phyloP scores from a whole-genome alignment of 2,329 filamentous ascomycete species.

The Mycosphaerella sp. region DNA sequence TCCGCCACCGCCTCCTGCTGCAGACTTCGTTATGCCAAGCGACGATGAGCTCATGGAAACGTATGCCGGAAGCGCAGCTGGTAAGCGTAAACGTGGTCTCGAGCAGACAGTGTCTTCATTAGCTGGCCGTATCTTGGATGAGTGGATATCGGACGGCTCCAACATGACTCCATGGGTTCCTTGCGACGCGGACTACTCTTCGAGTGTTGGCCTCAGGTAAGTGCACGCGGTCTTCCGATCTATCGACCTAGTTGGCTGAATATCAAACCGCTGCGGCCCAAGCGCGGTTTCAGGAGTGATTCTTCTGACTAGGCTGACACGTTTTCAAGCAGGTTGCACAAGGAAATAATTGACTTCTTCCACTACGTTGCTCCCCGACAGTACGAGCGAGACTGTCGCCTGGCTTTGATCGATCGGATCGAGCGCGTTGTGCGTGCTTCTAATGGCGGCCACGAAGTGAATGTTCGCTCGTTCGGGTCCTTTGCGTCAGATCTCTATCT shows the following conservation, averaged over 20 bases:
- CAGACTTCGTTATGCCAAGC: slow-evolving; percentile 22
- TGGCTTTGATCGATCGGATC: slow-evolving; percentile 65
- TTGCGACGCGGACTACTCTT: slow-evolving; percentile 42
- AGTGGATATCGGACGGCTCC: slow-evolving; percentile 39
- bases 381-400: slow-evolving; percentile 71
- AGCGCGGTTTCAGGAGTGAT: neutral
- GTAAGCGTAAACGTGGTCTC: slow-evolving; percentile 62
- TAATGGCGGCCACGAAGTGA: slow-evolving; percentile 40
- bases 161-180: slow-evolving; percentile 58
- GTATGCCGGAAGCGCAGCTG: slow-evolving; percentile 24
- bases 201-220: slow-evolving; percentile 25
- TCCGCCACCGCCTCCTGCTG: slow-evolving; percentile 13
- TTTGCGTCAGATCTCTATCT: slow-evolving; percentile 73
- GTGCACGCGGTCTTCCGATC: slow-evolving; percentile 1
- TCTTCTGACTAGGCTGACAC: slow-evolving; percentile 3
- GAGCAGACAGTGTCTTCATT: slow-evolving; percentile 12
- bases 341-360: slow-evolving; percentile 86
- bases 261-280: neutral
- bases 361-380: slow-evolving; percentile 69
- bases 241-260: neutral
- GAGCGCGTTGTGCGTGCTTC: slow-evolving; percentile 50
- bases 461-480: slow-evolving; percentile 79
- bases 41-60: slow-evolving; percentile 21
- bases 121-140: slow-evolving; percentile 36
- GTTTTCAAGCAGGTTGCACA: slow-evolving; percentile 57